These are phyloP conservation scores for Wickerhamomyces canadensis DNA, from an alignment of 805 yeast species.

Conservation along the genomic window DNA sequence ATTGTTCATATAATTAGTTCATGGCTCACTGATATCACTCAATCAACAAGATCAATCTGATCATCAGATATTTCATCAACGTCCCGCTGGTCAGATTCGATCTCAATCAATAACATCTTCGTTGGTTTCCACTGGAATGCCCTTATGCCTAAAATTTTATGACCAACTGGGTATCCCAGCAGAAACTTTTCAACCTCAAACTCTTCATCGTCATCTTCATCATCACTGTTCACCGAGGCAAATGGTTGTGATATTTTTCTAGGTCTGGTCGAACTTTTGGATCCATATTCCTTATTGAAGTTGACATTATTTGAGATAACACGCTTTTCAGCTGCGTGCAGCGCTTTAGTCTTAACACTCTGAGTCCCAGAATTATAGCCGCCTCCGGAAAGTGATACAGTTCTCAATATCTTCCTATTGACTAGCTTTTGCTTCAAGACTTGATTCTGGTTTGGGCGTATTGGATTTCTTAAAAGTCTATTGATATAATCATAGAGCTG, in stretches of 20 bases:
- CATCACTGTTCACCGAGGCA: too few species aligned
- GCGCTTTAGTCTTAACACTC: too few species aligned
- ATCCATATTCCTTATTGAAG: too few species aligned
- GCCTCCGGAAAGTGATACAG: conserved; percentile 7
- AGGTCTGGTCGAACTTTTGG: not conserved
- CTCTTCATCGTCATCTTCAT: too few species aligned
- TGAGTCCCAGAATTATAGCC: too few species aligned
- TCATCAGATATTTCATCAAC: too few species aligned
- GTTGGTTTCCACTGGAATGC: not conserved
- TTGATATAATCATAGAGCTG: conserved; percentile 23
- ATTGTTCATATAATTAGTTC: too few species aligned
- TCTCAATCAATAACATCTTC: not conserved
- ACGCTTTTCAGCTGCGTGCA: not conserved
- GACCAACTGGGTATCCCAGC: not conserved
- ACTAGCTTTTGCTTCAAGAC: conserved; percentile 22
- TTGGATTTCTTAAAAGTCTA: conserved; percentile 16
- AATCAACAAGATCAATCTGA: too few species aligned
- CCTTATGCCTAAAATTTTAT: too few species aligned
- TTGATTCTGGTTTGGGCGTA: conserved; percentile 15
- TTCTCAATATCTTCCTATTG: conserved; percentile 20
- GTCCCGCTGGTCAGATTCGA: not conserved
- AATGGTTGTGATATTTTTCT: too few species aligned
- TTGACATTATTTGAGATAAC: not conserved
- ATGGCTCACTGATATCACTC: too few species aligned
- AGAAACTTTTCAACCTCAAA: not conserved